Base-by-base conservation (phyloP, 2,329 filamentous ascomycete species). In the Fusarium palustre region DNA sequence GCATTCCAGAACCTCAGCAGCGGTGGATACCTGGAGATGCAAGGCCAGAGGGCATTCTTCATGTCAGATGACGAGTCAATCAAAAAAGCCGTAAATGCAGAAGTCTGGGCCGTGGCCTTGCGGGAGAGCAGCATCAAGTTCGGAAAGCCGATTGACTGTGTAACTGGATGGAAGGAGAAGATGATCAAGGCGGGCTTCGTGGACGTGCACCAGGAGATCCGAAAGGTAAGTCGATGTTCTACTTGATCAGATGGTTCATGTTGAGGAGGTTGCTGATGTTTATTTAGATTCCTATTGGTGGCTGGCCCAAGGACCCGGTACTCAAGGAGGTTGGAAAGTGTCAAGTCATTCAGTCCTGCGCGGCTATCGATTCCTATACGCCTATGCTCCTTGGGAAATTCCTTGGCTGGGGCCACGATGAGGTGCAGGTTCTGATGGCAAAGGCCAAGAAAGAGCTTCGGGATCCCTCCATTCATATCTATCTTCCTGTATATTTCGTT, bases 361-460 rank as follows among this genome's bases (percentile, higher is more conserved):
- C 67, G 5, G 68, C 66, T 31, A 69, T 71, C 4, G 65, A 69
- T 6, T 64, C 69, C 0, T 71, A 71, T 3, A 71, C 68, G 1
- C 69, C 68, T 3, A 56, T 58, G 50, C 61, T 71, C 10, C 52
- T 71, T n/a, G 52, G 46, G 6, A 66, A 62, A 11, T 43, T 71
- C 2, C 58, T 70, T 34, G 70, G 69, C 39, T 72, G 69, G 70
- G 39, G 46, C 3, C 58, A 57, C 6, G 55, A 70, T 11, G 70
- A 72, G 31, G 59, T 66, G 3, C 64, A 72, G 18, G 57, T 72
- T 4, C 48, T 70, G n/a, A 68, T 72, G 54, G 67, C 57, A 7
- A 68, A 70, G 41, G 55, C 66, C 7, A 66, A 63, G 39, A 72
- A 68, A 20, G 70, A 73, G 33, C 70, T 73, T 13, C 65, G 61